Evolutionary conservation across 495 filamentous ascomycete species (phyloP), one percentile per base, ranked within the genome.

Genomic region (Amorphotheca resinae): DNA sequence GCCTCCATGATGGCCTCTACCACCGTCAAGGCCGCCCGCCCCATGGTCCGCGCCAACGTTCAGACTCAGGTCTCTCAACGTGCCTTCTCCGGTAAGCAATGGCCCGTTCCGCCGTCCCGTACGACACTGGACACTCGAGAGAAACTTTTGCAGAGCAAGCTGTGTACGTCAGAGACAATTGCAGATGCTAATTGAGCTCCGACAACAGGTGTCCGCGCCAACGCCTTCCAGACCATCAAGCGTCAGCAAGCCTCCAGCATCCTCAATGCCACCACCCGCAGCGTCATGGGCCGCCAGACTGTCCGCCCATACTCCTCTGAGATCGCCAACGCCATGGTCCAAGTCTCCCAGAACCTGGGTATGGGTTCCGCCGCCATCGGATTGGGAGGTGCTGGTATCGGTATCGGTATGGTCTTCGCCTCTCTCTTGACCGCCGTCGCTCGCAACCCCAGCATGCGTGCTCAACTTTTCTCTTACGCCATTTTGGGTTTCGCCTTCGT

Each of bases 401-500:
- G 84, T 82, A 87, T 88, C 70, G 84, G 84, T 73, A 74, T 83
- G 63, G 84, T 91, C 63, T 91, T 91, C 77, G 82, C 77, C 57
- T 74, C 82, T 56, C 81, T 91, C 64, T 74, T 91, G 58, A 74
- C 78, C 64, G 76, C 73, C 64, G 81, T 86, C 55, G 83, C 84
- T 67, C 82, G 84, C 70, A 91, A 91, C 82, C 83, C 83, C 55
- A 78, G 78, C 55, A 79, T 91, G 72, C 79, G 83, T 67, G 83
- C 81, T 59, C 83, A 88, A 73, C 81, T 91, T 55, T 91, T 91
- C 81, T 77, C 80, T 50, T 87, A 91, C 70, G 84, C 84, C 74
- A 87, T 91, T 80, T 69, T 91, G 59, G 84, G 84, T 68, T 91
- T 91, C 66, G 84, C 84, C 58, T 91, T 91, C 78, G 84, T 85